Evolutionary conservation across 1,284 basidiomycete genomes (phyloP), one percentile per base, ranked within the genome.

Genomic region (Ustanciosporium gigantosporum): DNA sequence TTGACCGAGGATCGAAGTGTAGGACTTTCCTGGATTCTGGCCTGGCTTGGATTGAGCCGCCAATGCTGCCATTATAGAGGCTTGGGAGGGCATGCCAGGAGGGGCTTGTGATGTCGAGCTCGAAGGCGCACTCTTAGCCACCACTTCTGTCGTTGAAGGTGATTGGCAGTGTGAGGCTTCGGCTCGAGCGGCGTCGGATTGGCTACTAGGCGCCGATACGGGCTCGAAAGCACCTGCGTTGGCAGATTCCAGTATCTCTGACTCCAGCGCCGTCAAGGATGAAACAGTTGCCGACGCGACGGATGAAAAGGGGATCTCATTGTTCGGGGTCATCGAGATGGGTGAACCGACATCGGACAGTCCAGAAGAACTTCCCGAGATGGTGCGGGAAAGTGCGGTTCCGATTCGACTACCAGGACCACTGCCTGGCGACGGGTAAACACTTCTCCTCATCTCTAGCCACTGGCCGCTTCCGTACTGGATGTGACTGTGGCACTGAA

Each of bases 361-460:
- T 13, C 52, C 49, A 3, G 52, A 51, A 13, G 60, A 57, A 24
- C 51, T 41, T n/a, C 46, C 36, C 1, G 60, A 64, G 6, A 42
- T 39, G 5, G 60, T 64, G 14, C 60, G 36, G 9, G 53, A 37
- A 16, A 64, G 39, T 17, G 38, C 35, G 13, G 46, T 49, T 14
- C 47, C 56, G 36, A 47, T 41, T 25, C 46, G 37, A 32, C 47
- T 52, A 17, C 34, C 37, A 6, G 51, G 16, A 11, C 46, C 44
- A 35, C 41, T 48, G 42, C 40, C 23, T 4, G 55, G 57, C 23
- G 50, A 29, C 9, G 56, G 50, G 19, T 58, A 61, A 42, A 74
- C 52, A 41, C 62, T 62, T 16, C 72, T 55, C 24, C 75, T 46
- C 68, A 76, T 68, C 46, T 77, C 75, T 31, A 73, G 43, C 75